These are phyloP conservation scores for Populus nigra DNA, from an alignment of 345 rosid genomes.

Conservation along the genomic window DNA sequence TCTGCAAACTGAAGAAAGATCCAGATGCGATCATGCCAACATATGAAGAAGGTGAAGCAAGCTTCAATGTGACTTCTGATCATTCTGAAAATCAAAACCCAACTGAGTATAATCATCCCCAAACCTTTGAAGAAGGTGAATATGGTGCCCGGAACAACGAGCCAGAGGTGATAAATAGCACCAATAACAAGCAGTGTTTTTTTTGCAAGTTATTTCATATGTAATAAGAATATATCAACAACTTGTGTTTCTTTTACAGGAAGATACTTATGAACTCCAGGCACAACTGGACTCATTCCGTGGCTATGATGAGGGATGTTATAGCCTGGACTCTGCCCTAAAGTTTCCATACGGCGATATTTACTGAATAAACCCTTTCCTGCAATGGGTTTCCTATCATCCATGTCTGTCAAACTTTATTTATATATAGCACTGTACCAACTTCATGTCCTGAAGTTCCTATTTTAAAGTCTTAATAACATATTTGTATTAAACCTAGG, in stretches of 20 bases:
- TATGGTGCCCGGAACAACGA: background rate
- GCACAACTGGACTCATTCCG: background rate
- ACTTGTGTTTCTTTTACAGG: background rate
- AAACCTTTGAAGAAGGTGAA: background rate
- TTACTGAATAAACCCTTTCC: background rate
- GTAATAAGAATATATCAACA: background rate
- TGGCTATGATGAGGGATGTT: background rate
- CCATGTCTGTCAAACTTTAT: background rate
- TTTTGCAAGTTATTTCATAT: background rate
- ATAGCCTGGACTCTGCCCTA: background rate
- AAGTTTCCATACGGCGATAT: background rate
- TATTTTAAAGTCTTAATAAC: background rate
- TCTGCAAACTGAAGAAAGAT: constrained; percentile 16
- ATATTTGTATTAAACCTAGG: background rate
- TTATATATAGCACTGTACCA: background rate
- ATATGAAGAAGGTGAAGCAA: constrained; percentile 5
- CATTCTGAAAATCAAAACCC: background rate
- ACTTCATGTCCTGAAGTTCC: background rate
- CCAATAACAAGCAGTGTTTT: background rate
- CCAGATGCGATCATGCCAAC: background rate
- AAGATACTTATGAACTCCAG: background rate
- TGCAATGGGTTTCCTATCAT: background rate
- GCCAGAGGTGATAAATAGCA: constrained; percentile 1
- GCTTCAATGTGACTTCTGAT: background rate
- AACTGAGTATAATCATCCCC: background rate